Conservation (phyloP, 176 grass and related monocot species). For the Luzula sylvatica region DNA sequence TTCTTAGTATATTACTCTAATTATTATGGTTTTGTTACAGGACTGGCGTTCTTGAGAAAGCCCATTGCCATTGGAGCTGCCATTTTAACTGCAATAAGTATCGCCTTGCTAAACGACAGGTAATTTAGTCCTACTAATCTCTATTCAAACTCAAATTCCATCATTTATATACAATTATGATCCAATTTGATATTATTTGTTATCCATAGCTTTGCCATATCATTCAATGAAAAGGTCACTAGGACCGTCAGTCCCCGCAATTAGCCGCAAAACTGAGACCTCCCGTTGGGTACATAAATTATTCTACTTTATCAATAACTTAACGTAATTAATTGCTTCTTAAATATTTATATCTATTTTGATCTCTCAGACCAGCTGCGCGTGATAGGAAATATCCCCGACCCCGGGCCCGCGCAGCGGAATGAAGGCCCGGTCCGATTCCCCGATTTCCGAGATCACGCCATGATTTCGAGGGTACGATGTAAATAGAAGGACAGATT, state of each 20-base stretch:
- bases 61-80: constrained; percentile 82
- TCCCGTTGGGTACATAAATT: constrained; percentile 11
- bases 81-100: constrained; percentile 70
- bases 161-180: neutral
- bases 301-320: constrained; percentile 7
- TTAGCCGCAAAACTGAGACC: constrained; percentile 29
- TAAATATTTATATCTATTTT: neutral
- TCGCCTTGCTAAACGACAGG: constrained; percentile 94
- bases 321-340: too few relatives aligned
- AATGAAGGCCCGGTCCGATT: too few relatives aligned
- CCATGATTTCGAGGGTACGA: too few relatives aligned
- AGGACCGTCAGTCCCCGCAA: constrained; percentile 25
- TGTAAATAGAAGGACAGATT: too few relatives aligned
- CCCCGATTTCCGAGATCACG: too few relatives aligned
- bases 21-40: constrained; percentile 24
- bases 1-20: neutral
- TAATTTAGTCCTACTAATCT: constrained; percentile 13
- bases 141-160: neutral
- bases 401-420: too few relatives aligned
- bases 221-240: constrained; percentile 43
- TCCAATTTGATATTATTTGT: constrained; percentile 13
- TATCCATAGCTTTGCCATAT: constrained; percentile 63
- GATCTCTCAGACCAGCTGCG: constrained; percentile 31
- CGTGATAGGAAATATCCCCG: constrained; percentile 19
- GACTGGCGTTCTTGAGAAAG: constrained; percentile 72